Evolutionary conservation across 1,139 yeast species (phyloP).

Genomic region (Candida mesenterica): DNA sequence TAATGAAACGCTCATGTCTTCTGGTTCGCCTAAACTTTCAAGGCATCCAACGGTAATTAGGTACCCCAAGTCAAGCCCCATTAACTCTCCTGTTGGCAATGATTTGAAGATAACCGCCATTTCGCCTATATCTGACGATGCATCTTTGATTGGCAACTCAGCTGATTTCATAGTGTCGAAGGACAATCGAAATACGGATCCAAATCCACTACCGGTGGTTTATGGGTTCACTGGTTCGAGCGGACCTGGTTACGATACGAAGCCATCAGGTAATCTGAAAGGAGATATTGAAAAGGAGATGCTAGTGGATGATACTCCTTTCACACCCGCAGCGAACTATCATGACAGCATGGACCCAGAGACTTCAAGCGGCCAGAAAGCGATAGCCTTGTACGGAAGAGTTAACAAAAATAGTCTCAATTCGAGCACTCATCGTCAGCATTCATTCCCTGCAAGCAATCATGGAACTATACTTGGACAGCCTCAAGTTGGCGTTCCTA

Average conservation of each 20-base stretch:
- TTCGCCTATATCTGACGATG: slow-evolving; percentile 13
- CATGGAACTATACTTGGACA: not conserved
- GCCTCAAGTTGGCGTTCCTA: not conserved
- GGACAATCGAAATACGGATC: too few relatives aligned
- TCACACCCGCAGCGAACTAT: not conserved
- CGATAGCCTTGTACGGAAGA: not conserved
- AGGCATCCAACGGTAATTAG: slow-evolving; percentile 17
- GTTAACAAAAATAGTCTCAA: slow-evolving; percentile 1
- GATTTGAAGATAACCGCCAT: slow-evolving; percentile 13
- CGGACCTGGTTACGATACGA: not conserved
- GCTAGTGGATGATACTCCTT: not conserved
- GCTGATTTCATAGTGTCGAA: too few relatives aligned
- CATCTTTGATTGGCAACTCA: not conserved
- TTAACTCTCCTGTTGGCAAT: not conserved
- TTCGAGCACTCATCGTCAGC: not conserved
- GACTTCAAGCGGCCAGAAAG: not conserved
- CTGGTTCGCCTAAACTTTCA: slow-evolving; percentile 14
- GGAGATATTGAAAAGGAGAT: too few relatives aligned
- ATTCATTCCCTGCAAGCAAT: not conserved
- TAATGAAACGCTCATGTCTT: slow-evolving; percentile 20
- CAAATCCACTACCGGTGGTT: too few relatives aligned
- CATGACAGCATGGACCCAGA: not conserved
- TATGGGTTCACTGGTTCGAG: not conserved
- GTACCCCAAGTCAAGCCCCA: slow-evolving; percentile 3
- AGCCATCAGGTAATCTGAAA: too few relatives aligned